Conservation (phyloP, 2,329 filamentous ascomycete species). For the Grosmannia clavigera region DNA sequence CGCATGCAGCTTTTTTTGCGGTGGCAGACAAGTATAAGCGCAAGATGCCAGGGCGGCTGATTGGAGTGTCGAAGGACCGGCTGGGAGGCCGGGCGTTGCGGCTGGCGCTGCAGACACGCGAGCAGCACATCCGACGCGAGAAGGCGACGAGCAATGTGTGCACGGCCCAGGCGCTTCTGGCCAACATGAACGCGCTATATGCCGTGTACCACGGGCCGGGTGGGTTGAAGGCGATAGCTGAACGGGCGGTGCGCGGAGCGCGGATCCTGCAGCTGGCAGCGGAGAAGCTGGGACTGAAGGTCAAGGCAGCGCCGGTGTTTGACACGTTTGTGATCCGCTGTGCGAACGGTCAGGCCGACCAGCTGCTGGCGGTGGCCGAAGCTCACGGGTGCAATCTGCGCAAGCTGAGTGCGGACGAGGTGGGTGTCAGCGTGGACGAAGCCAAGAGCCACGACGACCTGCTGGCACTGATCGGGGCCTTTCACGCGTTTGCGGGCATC, state of each 20-base stretch:
- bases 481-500: constrained; percentile 5
- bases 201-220: constrained; percentile 85
- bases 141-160: constrained; percentile 98
- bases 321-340: constrained; percentile 66
- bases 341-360: constrained; percentile 27
- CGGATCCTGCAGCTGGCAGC: constrained; percentile 56
- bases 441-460: constrained; percentile 19
- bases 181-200: constrained; percentile 94
- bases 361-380: constrained; percentile 36
- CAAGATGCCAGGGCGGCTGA: constrained; percentile 81
- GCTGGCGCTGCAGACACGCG: constrained; percentile 78
- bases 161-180: constrained; percentile 83
- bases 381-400: constrained; percentile 49
- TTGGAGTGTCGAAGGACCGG: constrained; percentile 85
- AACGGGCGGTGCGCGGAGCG: constrained; percentile 61
- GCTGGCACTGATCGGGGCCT: constrained; percentile 9
- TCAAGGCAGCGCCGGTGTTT: constrained; percentile 31
- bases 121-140: constrained; percentile 91
- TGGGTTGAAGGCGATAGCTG: constrained; percentile 72
- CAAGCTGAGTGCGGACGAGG: constrained; percentile 25
- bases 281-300: constrained; percentile 49
- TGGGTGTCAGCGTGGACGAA: constrained; percentile 72
- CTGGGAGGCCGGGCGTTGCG: constrained; percentile 70
- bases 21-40: constrained; percentile 85
- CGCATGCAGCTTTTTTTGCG: constrained; percentile 95